Evolutionary conservation across 148 eudicot genomes (phyloP).

Genomic region (Heliosperma pusillum): DNA sequence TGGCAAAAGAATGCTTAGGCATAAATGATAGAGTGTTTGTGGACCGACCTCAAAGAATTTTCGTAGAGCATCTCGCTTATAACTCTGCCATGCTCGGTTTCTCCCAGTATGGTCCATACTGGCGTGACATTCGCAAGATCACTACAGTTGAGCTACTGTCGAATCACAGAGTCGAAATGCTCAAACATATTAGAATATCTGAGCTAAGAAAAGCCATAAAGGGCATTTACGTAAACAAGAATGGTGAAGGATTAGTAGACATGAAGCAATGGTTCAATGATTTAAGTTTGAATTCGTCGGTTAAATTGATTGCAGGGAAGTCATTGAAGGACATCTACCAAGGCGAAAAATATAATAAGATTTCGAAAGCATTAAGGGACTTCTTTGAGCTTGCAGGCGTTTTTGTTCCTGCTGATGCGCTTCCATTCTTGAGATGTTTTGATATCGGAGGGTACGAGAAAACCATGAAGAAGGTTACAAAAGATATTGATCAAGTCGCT

Average conservation of each 20-base stretch:
- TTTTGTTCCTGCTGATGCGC: constrained; percentile 21
- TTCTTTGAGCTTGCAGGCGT: constrained; percentile 23
- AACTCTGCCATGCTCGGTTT: constrained; percentile 41
- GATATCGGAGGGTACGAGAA: constrained; percentile 37
- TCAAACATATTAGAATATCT: constrained; percentile 16
- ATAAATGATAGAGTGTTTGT: constrained; percentile 34
- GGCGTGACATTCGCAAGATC: constrained; percentile 44
- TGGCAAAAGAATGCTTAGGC: constrained; percentile 43
- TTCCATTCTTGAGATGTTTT: constrained; percentile 28
- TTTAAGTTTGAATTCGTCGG: constrained; percentile 27
- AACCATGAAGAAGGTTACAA: constrained; percentile 17
- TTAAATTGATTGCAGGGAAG: constrained; percentile 39
- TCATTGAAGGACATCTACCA: constrained; percentile 17
- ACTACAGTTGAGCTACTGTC: constrained; percentile 32
- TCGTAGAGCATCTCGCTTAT: constrained; percentile 29
- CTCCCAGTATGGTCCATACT: constrained; percentile 33
- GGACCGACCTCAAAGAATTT: constrained; percentile 29
- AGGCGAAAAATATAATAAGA: constrained; percentile 15
- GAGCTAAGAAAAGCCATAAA: constrained; percentile 30
- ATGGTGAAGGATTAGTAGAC: constrained; percentile 18
- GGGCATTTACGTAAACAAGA: neutral
- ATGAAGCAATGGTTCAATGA: constrained; percentile 48
- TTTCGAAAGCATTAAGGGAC: constrained; percentile 17
- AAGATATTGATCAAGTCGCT: constrained; percentile 18
- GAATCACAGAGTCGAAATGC: constrained; percentile 22